phyloP scores from a whole-genome alignment of 108 stramenopile species.

The Chaetoceros tenuissimus region DNA sequence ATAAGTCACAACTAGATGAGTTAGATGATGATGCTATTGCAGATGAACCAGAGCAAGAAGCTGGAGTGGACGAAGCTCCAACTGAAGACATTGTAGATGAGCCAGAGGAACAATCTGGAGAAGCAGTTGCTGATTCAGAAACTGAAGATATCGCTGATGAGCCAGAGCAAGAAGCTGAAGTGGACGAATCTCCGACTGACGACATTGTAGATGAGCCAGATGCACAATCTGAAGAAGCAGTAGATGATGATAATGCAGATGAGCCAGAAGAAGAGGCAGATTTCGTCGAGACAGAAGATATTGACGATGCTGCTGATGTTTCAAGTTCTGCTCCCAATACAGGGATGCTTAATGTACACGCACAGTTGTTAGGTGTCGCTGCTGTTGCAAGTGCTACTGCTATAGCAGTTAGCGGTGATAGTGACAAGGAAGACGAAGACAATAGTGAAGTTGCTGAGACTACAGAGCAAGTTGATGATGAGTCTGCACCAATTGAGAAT shows the following conservation, averaged over 20 bases:
- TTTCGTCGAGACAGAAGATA: too few relatives aligned
- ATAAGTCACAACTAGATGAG: too few relatives aligned
- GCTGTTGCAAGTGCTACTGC: background rate
- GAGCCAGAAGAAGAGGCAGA: too few relatives aligned
- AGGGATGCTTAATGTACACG: too few relatives aligned
- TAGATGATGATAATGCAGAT: background rate
- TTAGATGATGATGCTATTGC: too few relatives aligned
- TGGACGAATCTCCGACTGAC: background rate
- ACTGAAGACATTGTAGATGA: background rate
- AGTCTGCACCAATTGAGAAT: too few relatives aligned
- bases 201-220: background rate
- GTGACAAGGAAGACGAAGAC: background rate
- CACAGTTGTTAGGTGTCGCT: background rate
- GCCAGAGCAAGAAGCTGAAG: slow-evolving; percentile 5
- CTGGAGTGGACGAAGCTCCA: background rate
- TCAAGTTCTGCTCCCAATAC: too few relatives aligned
- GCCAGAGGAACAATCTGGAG: background rate
- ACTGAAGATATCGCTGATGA: background rate
- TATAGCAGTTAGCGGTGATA: background rate
- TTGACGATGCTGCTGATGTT: too few relatives aligned
- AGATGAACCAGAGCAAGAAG: background rate
- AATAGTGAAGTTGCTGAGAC: too few relatives aligned
- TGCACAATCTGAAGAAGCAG: background rate
- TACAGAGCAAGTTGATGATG: too few relatives aligned
- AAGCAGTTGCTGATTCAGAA: background rate